These are phyloP conservation scores for Takashimella koratensis DNA, from an alignment of 1,284 basidiomycete genomes.

Conservation along the genomic window DNA sequence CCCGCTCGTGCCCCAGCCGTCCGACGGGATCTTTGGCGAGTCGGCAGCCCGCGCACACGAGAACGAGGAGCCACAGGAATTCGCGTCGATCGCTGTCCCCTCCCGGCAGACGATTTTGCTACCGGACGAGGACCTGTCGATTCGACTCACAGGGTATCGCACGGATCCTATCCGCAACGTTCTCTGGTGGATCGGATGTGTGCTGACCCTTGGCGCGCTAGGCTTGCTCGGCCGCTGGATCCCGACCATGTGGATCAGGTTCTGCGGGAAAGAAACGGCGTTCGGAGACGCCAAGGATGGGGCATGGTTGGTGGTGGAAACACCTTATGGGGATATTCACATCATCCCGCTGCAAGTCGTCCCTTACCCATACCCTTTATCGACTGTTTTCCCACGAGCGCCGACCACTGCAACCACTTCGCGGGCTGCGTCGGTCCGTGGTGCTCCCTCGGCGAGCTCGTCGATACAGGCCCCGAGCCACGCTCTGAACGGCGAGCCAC, in stretches of 20 bases:
- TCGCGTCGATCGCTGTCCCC: conserved; percentile 30
- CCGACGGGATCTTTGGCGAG: conserved; percentile 48
- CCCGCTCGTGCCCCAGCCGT: conserved; percentile 38
- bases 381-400: conserved; percentile 65
- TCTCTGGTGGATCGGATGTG: conserved; percentile 69
- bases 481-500: conserved; percentile 25
- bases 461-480: conserved; percentile 8
- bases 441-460: conserved; percentile 5
- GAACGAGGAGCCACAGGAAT: conserved; percentile 36
- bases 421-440: conserved; percentile 19
- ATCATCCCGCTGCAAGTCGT: conserved; percentile 67
- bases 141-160: conserved; percentile 88
- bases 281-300: conserved; percentile 71
- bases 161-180: conserved; percentile 61
- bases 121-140: conserved; percentile 82
- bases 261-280: conserved; percentile 76
- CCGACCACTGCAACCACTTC: conserved; percentile 14
- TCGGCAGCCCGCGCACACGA: conserved; percentile 14
- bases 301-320: conserved; percentile 83
- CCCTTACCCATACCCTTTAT: conserved; percentile 69
- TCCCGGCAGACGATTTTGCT: conserved; percentile 78
- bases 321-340: conserved; percentile 73
- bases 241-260: conserved; percentile 81
- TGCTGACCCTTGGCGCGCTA: conserved; percentile 70
- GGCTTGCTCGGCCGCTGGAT: conserved; percentile 90